These are phyloP conservation scores for Acanthamoeba castellanii DNA, from an alignment of 208 protist species.

Conservation along the genomic window DNA sequence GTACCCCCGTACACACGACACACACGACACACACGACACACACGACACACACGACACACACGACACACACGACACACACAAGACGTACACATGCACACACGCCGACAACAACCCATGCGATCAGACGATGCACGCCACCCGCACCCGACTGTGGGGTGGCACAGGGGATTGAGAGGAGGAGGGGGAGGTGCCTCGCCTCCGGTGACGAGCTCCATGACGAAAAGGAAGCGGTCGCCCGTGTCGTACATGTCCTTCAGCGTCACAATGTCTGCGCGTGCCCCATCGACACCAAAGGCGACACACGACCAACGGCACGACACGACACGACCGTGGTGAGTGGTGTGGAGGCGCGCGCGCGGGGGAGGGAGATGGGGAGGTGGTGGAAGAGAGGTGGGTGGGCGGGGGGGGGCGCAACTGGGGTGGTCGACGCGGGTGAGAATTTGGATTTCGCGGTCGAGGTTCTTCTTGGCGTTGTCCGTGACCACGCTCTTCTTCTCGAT, in stretches of 20 bases:
- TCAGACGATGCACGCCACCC: too few species aligned
- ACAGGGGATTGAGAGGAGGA: neutral
- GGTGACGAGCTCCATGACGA: slow-evolving; percentile 52
- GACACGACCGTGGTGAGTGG: too few species aligned
- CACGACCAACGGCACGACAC: too few species aligned
- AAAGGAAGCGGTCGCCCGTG: neutral
- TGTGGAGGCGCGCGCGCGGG: too few species aligned
- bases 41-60: too few species aligned
- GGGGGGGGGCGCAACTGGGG: too few species aligned
- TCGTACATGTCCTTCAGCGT: slow-evolving; percentile 65
- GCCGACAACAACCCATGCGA: too few species aligned
- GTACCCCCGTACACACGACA: neutral
- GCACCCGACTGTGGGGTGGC: neutral
- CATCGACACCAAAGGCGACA: too few species aligned
- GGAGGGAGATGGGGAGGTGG: too few species aligned
- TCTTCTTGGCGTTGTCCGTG: slow-evolving; percentile 17
- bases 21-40: too few species aligned
- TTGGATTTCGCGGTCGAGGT: slow-evolving; percentile 55
- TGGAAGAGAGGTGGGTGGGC: too few species aligned
- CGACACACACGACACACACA: too few species aligned
- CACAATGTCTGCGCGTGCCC: slow-evolving; percentile 27
- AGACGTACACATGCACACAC: neutral
- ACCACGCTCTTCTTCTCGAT: slow-evolving; percentile 60
- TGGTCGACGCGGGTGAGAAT: slow-evolving; percentile 48
- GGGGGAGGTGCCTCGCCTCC: neutral